Evolutionary conservation across 192 early-diverging fungal species (phyloP).

Genomic region (Umbelopsis sp.): DNA sequence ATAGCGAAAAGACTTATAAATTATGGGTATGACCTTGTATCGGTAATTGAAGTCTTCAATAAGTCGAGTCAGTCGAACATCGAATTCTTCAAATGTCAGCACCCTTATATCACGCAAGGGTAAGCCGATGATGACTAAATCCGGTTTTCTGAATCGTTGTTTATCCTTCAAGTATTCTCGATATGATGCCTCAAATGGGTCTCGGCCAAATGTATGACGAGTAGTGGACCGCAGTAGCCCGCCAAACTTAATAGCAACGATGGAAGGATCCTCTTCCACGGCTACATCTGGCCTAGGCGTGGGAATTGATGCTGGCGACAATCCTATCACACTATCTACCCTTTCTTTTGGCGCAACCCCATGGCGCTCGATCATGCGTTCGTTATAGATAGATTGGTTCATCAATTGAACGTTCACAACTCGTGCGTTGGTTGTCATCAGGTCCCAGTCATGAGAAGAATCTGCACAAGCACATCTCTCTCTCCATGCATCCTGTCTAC

Average conservation of each 20-base stretch:
- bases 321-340: neutral
- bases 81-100: neutral
- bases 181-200: constrained; percentile 5
- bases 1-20: constrained; percentile 3
- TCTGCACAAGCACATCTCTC: constrained; percentile 1
- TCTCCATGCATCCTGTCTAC: constrained; percentile 12
- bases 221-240: neutral
- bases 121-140: neutral
- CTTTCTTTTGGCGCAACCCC: neutral
- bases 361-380: neutral
- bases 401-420: neutral
- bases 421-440: neutral
- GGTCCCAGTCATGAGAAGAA: neutral
- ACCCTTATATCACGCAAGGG: constrained; percentile 1
- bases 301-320: neutral
- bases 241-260: constrained; percentile 4
- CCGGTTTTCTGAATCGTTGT: neutral
- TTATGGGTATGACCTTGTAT: neutral
- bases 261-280: neutral
- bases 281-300: neutral
- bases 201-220: neutral
- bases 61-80: neutral
- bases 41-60: constrained; percentile 6
- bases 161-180: neutral
- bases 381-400: neutral